phyloP scores from a whole-genome alignment of 2,329 filamentous ascomycete species.

The Penicillium corylophilum region DNA sequence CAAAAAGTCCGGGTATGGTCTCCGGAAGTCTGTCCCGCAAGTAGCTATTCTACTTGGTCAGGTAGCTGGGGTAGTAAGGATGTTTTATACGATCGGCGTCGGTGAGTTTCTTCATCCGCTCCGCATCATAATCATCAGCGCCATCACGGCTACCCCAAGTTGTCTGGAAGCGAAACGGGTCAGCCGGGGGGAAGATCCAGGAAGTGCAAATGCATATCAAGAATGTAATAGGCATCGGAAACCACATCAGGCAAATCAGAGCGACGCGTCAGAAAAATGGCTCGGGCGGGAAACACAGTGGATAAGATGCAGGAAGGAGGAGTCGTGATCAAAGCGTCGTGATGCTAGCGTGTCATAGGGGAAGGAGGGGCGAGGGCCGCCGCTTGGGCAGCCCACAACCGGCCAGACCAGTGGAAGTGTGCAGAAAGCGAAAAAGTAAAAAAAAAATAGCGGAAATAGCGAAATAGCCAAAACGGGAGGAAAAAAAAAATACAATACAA shows the following conservation, averaged over 20 bases:
- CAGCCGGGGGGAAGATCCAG: conserved; percentile 7
- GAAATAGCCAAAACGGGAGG: not conserved
- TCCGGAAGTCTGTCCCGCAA: conserved; percentile 2
- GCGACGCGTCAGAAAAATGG: conserved; percentile 4
- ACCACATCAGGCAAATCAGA: not conserved
- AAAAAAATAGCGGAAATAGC: not conserved
- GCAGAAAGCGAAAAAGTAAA: not conserved
- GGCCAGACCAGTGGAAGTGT: not conserved
- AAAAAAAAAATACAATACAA: conserved; percentile 23
- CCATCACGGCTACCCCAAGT: conserved; percentile 94
- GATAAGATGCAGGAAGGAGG: conserved; percentile 23
- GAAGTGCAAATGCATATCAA: conserved; percentile 5
- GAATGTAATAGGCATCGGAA: not conserved
- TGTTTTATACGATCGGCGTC: conserved; percentile 36
- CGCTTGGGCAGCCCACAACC: conserved; percentile 10
- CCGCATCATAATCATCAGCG: conserved; percentile 77
- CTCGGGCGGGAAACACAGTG: conserved; percentile 13
- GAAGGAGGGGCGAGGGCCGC: conserved; percentile 8
- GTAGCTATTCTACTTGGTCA: conserved; percentile 25
- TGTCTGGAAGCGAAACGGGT: conserved; percentile 58
- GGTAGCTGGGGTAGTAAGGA: conserved; percentile 33
- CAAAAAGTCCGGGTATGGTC: not conserved
- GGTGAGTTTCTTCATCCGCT: conserved; percentile 58
- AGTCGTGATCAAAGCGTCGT: conserved; percentile 26
- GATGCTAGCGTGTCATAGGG: conserved; percentile 20